Evolutionary conservation across 2,329 filamentous ascomycete genomes (phyloP), one percentile per base, ranked within the genome.

Genomic region (Trichocomaceae sp.): DNA sequence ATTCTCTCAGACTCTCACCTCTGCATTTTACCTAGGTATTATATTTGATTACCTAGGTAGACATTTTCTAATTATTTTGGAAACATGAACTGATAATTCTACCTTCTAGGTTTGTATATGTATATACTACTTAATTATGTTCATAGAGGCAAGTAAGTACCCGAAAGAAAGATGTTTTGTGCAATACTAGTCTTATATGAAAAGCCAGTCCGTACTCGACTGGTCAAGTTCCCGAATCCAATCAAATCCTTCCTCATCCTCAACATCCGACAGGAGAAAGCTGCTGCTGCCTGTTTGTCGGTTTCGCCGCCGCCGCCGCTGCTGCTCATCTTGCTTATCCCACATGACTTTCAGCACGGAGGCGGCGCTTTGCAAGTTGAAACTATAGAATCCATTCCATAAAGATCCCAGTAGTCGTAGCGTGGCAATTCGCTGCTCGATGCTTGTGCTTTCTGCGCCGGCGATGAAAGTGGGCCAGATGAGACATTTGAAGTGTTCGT

Each of bases 401-500:
- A 74, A 57, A 2, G 62, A 58, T 17, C 64, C 61, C 2, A 74
- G 63, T 8, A 62, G 64, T 13, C 69, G 64, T 3, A 73, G 60
- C 8, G 72, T 61, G 35, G 69, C 62, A 1, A 62, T 59, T 2
- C 69, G 64, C 23, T 72, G 70, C 13, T 62, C 59, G 1, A 64
- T 60, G 12, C 66, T 60, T 5, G 62, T 62, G 45, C 68, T 72
- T 55, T 75, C 72, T 2, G 70, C 71, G 22, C 72, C 72, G 2
- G 72, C 72, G 54, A 75, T 74, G 57, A 75, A 75, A 1, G 71
- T 69, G 1, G 72, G 71, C 72, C 72, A 75, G 37, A 73, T 70
- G 22, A 72, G 68, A 54, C 72, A 72, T 62, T 74, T 75, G 63
- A 74, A 73, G 45, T 74, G 69, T 13, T 66, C 62, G 31, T 73